phyloP scores from a whole-genome alignment of 148 eudicot genomes.

The Chenopodium suecicum region DNA sequence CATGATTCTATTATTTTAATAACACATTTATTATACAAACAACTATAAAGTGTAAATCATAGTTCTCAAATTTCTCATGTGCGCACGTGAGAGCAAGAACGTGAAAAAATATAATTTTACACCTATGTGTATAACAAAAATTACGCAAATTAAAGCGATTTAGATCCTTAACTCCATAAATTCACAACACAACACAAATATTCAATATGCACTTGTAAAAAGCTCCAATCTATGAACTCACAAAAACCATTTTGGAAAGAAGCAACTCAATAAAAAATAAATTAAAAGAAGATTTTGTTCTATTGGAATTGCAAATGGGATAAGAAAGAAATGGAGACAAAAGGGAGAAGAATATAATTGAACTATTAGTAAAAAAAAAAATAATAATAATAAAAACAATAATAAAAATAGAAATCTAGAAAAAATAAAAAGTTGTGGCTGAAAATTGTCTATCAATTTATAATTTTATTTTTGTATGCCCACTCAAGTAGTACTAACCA shows the following conservation, averaged over 20 bases:
- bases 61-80: too few relatives aligned
- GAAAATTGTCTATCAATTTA: constrained; percentile 38
- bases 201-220: too few relatives aligned
- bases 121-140: too few relatives aligned
- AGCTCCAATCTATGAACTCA: too few relatives aligned
- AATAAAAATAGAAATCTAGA: not conserved
- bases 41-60: too few relatives aligned
- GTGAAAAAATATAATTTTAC: too few relatives aligned
- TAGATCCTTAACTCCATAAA: too few relatives aligned
- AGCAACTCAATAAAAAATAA: constrained; percentile 2
- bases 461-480: constrained; percentile 23
- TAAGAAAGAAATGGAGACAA: constrained; percentile 23
- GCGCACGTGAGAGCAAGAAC: too few relatives aligned
- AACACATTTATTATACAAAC: too few relatives aligned
- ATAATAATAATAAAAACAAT: not conserved
- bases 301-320: constrained; percentile 24
- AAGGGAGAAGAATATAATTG: not conserved
- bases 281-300: constrained; percentile 18
- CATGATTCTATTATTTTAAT: too few relatives aligned
- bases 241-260: not conserved
- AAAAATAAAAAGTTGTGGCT: constrained; percentile 69
- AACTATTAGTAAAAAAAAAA: not conserved
- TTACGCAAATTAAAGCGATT: too few relatives aligned
- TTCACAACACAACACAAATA: too few relatives aligned
- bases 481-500: constrained; percentile 22